Base-by-base conservation (phyloP, 768 basidiomycete species). In the Suillus subaureus region DNA sequence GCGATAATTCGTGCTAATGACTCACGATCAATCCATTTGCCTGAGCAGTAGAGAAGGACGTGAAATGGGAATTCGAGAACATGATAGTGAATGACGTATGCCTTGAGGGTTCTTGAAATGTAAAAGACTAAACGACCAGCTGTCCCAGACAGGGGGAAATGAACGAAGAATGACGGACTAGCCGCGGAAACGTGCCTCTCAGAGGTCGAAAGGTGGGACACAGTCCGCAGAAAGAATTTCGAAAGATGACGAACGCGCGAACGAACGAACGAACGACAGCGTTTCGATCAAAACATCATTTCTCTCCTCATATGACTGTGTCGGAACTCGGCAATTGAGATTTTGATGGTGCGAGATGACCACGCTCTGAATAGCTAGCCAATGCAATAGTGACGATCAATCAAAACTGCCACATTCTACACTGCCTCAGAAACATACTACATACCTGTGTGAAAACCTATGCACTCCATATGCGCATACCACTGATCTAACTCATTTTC, bases 191-290 rank as follows among this genome's bases (percentile, higher is more conserved):
- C 15, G 47, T 40, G 61, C 75, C 76, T 76, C 58, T 61, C 73
- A 76, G 75, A 78, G 75, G 77, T 9, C 28, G 18, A 61, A 68
- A 67, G 64, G 72, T 71, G 75, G 58, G 75, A 78, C 69, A 75
- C 77, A 71, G 76, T 73, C 79, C 76, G 70, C 77, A 73, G 66
- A 71, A 70, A 73, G 70, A 64, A 61, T 4, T 54, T 54, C 16
- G 37, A 58, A 39, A 23, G 35, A 33, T 31, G 66, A 67, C 66
- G 68, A 70, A 68, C 70, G 67, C 64, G 65, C 67, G 67, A 67
- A 28, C 31, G 69, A 69, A 28, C 31, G 69, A 69, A 71, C 40
- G 68, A 64, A 65, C 66, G 67, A 67, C 69, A 70, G 56, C 37
- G 57, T 40, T 51, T 40, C 33, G 4, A 58, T 40, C 42, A 2